A percentile compares a stretch with the other conserved stretches of the same genome.
Conservation (phyloP, 1,284 basidiomycete genomes). For the Fereydounia khargensis region DNA sequence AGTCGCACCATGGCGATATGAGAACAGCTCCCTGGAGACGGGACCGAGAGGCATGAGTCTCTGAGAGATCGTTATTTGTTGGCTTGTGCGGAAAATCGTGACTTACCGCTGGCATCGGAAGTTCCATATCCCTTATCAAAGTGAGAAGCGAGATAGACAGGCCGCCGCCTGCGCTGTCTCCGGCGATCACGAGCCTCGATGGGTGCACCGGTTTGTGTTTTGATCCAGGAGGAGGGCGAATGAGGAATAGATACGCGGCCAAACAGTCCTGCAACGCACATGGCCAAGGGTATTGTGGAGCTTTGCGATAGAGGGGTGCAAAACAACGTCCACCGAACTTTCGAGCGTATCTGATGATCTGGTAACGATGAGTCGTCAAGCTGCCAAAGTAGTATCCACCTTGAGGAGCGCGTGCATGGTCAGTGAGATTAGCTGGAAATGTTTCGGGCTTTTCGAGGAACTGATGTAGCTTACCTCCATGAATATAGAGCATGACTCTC, state of each 20-base stretch:
- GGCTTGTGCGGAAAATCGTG: too few species aligned
- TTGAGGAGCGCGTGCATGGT: too few species aligned
- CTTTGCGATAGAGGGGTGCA: slow-evolving; percentile 56
- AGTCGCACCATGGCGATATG: slow-evolving; percentile 71
- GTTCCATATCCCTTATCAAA: slow-evolving; percentile 79
- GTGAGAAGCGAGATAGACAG: slow-evolving; percentile 80
- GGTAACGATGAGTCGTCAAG: slow-evolving; percentile 61
- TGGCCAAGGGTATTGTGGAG: slow-evolving; percentile 71
- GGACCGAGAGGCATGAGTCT: background rate
- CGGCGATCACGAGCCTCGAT: slow-evolving; percentile 73
- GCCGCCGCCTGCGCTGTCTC: slow-evolving; percentile 93
- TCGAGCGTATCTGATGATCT: slow-evolving; percentile 58
- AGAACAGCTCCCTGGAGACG: slow-evolving; percentile 33
- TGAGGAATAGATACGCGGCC: slow-evolving; percentile 75
- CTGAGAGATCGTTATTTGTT: too few species aligned
- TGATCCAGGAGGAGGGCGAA: slow-evolving; percentile 70
- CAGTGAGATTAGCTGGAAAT: too few species aligned
- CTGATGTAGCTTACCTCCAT: too few species aligned
- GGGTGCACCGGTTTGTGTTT: slow-evolving; percentile 70
- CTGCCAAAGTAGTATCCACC: slow-evolving; percentile 62
- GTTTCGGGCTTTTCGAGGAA: too few species aligned
- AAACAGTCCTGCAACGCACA: slow-evolving; percentile 85
- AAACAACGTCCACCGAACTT: slow-evolving; percentile 59
- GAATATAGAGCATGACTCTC: slow-evolving; percentile 53
- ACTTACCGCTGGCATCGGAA: slow-evolving; percentile 74